These are phyloP conservation scores for Dryas alaskensis DNA, from an alignment of 306 rosid genomes.

Conservation along the genomic window DNA sequence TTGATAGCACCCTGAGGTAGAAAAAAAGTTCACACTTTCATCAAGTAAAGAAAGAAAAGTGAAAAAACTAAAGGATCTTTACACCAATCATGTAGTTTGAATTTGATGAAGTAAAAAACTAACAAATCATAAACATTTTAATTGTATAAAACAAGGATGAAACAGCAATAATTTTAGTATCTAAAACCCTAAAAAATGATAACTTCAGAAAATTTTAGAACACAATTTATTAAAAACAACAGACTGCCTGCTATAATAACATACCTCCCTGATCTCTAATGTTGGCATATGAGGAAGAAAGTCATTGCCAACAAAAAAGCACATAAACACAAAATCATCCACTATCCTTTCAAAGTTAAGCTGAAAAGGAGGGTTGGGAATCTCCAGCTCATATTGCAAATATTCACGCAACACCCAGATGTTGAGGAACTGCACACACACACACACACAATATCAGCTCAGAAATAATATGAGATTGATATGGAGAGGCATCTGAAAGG, in stretches of 20 bases:
- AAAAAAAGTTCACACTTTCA: constrained; percentile 26
- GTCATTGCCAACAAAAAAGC: constrained; percentile 92
- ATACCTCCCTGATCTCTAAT: constrained; percentile 93
- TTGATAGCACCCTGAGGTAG: constrained; percentile 86
- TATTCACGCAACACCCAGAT: constrained; percentile 90
- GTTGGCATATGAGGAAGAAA: constrained; percentile 99
- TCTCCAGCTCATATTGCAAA: constrained; percentile 74
- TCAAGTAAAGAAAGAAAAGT: constrained; percentile 4
- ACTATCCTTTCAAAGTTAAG: constrained; percentile 67
- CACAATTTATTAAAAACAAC: background rate
- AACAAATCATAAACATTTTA: background rate
- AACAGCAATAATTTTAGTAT: background rate
- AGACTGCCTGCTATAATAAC: constrained; percentile 27
- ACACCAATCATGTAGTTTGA: constrained; percentile 4
- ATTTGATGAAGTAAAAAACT: background rate
- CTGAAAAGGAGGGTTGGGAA: constrained; percentile 72
- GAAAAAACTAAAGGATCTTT: constrained; percentile 10
- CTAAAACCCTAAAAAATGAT: background rate
- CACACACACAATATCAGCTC: constrained; percentile 20
- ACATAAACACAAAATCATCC: constrained; percentile 86
- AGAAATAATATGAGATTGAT: constrained; percentile 15
- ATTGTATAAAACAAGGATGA: background rate
- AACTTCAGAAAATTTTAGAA: background rate
- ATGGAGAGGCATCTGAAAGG: constrained; percentile 23
- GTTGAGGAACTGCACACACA: constrained; percentile 63